Percentiles rank a stretch among this genome's conserved stretches.
phyloP scores from a whole-genome alignment of 768 basidiomycete genomes.

The Gelatoporia subvermispora region DNA sequence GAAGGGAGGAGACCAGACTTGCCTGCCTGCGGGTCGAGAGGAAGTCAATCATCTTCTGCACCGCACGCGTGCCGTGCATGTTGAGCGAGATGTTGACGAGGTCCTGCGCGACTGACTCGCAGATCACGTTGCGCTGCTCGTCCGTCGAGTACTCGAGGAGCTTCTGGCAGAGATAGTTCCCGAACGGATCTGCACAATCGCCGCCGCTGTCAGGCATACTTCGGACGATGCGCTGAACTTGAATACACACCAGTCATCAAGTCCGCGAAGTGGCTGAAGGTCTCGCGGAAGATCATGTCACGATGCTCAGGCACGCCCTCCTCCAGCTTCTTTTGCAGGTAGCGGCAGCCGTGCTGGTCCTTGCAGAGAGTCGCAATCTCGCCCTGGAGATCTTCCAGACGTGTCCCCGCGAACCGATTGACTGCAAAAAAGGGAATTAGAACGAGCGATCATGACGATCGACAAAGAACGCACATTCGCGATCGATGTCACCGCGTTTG shows the following conservation, averaged over 20 bases:
- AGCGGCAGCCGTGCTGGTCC: conserved; percentile 98
- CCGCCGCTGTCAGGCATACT: not conserved
- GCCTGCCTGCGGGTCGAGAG: conserved; percentile 91
- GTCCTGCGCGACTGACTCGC: conserved; percentile 96
- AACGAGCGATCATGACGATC: not conserved
- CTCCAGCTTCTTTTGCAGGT: conserved; percentile 97
- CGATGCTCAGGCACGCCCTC: conserved; percentile 93
- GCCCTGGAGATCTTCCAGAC: conserved; percentile 91
- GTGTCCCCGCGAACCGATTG: conserved; percentile 95
- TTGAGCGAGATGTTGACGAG: conserved; percentile 97
- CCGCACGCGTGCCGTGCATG: conserved; percentile 99
- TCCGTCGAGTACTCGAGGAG: conserved; percentile 95
- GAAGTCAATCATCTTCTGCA: conserved; percentile 99
- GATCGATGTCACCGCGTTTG: conserved; percentile 89
- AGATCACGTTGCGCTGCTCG: conserved; percentile 93
- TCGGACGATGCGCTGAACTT: not conserved
- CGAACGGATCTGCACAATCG: conserved; percentile 77
- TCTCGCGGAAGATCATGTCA: conserved; percentile 99
- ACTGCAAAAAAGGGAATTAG: conserved; percentile 40
- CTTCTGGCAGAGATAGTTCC: conserved; percentile 98
- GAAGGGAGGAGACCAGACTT: conserved; percentile 36
- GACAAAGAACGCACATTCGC: conserved; percentile 55
- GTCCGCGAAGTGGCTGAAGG: conserved; percentile 95
- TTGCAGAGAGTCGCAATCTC: conserved; percentile 95
- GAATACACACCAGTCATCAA: conserved; percentile 82